These are phyloP conservation scores for Athelia sp. DNA, from an alignment of 1,284 basidiomycete species.

Conservation along the genomic window DNA sequence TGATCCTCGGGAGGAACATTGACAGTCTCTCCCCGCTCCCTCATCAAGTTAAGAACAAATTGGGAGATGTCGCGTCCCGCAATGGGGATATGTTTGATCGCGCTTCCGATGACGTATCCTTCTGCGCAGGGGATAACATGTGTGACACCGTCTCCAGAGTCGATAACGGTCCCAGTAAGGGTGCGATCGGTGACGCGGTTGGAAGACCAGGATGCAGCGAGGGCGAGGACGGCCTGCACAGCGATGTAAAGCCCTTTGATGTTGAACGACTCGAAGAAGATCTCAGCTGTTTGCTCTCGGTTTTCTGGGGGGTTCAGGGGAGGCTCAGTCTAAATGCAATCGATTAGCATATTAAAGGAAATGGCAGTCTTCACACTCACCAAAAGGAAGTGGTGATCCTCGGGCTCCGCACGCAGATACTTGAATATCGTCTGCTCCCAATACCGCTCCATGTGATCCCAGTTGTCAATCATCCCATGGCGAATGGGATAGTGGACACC, in stretches of 20 bases:
- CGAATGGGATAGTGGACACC: constrained; percentile 95
- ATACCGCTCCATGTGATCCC: constrained; percentile 99
- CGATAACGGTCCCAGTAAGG: constrained; percentile 96
- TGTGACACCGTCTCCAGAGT: constrained; percentile 98
- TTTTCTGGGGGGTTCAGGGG: constrained; percentile 99
- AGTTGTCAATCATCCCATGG: constrained; percentile 99
- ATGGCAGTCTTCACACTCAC: constrained; percentile 48
- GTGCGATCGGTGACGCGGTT: constrained; percentile 91
- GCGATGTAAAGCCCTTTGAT: constrained; percentile 98
- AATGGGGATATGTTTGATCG: constrained; percentile 99
- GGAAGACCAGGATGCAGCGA: constrained; percentile 97
- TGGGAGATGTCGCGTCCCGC: constrained; percentile 97
- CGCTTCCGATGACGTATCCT: constrained; percentile 98
- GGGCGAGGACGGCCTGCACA: constrained; percentile 97
- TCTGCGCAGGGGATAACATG: constrained; percentile 97
- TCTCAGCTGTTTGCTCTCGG: constrained; percentile 98
- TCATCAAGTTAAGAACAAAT: constrained; percentile 94
- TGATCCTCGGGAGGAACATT: constrained; percentile 97
- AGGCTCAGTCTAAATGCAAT: constrained; percentile 79
- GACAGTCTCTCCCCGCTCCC: constrained; percentile 91
- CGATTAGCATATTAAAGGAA: neutral
- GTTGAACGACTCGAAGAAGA: constrained; percentile 99
- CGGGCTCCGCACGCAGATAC: constrained; percentile 96
- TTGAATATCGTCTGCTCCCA: constrained; percentile 99
- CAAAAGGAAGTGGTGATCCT: constrained; percentile 97